A percentile compares a stretch with the other conserved stretches of the same genome.
These are phyloP conservation scores for Tolypocladium cylindrosporum DNA, from an alignment of 2,329 filamentous ascomycete species.

Conservation along the genomic window DNA sequence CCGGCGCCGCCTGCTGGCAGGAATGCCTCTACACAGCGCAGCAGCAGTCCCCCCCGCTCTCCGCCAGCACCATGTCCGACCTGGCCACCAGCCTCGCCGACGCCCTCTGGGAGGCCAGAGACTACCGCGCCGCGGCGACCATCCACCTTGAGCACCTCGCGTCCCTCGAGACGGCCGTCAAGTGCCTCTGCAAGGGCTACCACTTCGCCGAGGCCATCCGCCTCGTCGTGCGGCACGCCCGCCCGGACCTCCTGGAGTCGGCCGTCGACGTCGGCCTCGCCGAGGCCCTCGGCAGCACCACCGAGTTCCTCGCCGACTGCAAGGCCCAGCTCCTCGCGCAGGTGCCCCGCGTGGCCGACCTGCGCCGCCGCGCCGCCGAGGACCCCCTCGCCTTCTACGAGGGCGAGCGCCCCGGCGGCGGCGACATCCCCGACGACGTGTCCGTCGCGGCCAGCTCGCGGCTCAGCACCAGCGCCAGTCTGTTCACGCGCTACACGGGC, in stretches of 20 bases:
- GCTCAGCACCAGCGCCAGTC: slow-evolving; percentile 69
- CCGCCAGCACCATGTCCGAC: slow-evolving; percentile 47
- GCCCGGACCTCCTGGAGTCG: slow-evolving; percentile 51
- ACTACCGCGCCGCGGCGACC: slow-evolving; percentile 68
- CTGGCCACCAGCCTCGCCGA: slow-evolving; percentile 71
- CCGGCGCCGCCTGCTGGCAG: slow-evolving; percentile 70
- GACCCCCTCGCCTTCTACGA: slow-evolving; percentile 88
- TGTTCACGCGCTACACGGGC: slow-evolving; percentile 89
- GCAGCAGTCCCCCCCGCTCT: slow-evolving; percentile 51
- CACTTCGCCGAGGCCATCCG: slow-evolving; percentile 85
- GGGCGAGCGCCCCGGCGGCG: slow-evolving; percentile 54
- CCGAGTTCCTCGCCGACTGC: slow-evolving; percentile 90
- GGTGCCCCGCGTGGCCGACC: slow-evolving; percentile 73
- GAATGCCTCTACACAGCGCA: slow-evolving; percentile 77
- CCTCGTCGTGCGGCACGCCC: slow-evolving; percentile 51
- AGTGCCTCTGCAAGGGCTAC: slow-evolving; percentile 78
- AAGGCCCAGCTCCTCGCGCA: slow-evolving; percentile 75
- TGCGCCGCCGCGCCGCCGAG: slow-evolving; percentile 68
- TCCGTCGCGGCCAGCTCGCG: slow-evolving; percentile 77
- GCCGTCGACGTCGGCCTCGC: slow-evolving; percentile 71
- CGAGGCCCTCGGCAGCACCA: slow-evolving; percentile 72
- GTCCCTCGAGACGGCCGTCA: slow-evolving; percentile 59
- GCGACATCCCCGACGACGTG: slow-evolving; percentile 81
- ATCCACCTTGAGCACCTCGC: slow-evolving; percentile 74
- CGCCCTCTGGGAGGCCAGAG: slow-evolving; percentile 71